Conservation (phyloP, 129 eudicot genomes). For the Saussurea involucrata region DNA sequence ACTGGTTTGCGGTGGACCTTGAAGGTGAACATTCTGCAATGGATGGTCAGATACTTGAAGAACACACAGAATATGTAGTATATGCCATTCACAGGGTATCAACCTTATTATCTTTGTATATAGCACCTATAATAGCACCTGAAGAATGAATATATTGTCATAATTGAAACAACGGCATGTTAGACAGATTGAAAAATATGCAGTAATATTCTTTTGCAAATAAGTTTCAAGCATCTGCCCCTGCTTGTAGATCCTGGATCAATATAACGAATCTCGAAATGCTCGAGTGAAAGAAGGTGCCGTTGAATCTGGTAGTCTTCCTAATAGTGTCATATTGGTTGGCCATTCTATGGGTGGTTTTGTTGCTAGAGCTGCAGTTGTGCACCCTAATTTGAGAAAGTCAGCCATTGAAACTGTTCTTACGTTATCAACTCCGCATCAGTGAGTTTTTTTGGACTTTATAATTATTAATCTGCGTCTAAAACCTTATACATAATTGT, state of each 20-base stretch:
- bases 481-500: not conserved
- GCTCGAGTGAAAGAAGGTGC: conserved; percentile 67
- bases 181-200: not conserved
- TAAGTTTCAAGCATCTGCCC: not conserved
- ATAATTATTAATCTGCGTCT: not conserved
- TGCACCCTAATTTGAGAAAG: conserved; percentile 81
- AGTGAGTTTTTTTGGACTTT: conserved; percentile 50
- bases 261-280: conserved; percentile 73
- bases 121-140: conserved; percentile 14
- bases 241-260: conserved; percentile 75
- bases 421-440: conserved; percentile 93
- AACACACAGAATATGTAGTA: conserved; percentile 95
- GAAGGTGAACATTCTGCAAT: conserved; percentile 99
- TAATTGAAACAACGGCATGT: not conserved
- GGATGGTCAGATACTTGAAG: conserved; percentile 97
- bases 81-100: conserved; percentile 96
- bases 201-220: conserved; percentile 11
- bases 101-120: conserved; percentile 24
- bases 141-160: conserved; percentile 9
- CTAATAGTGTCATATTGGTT: conserved; percentile 76
- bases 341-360: conserved; percentile 99
- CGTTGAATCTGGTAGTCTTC: conserved; percentile 48
- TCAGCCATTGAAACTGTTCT: conserved; percentile 84
- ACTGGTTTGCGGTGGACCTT: conserved; percentile 99
- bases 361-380: conserved; percentile 96